phyloP scores from a whole-genome alignment of 257 asterid genomes.

The Ligustrum vulgare region DNA sequence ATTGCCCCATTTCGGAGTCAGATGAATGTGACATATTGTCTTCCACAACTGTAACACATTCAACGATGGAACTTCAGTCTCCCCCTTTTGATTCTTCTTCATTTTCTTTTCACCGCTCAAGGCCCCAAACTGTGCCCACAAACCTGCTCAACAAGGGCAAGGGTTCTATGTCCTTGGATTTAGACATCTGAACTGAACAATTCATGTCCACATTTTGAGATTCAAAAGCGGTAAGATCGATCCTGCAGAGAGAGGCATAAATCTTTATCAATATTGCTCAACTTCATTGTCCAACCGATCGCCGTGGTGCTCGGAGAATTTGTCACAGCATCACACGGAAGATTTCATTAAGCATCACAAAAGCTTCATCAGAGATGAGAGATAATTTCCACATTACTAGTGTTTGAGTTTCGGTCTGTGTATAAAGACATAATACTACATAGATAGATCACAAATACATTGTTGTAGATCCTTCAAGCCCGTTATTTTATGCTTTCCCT shows the following conservation, averaged over 20 bases:
- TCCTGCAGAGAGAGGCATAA: neutral
- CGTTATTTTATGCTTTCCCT: slow-evolving; percentile 42
- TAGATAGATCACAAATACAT: slow-evolving; percentile 35
- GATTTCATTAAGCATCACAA: slow-evolving; percentile 3
- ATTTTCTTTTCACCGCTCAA: slow-evolving; percentile 28
- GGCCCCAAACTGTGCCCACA: slow-evolving; percentile 21
- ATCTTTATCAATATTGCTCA: neutral
- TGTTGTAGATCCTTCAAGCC: slow-evolving; percentile 14
- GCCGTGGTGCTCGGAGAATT: neutral
- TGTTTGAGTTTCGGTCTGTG: slow-evolving; percentile 29
- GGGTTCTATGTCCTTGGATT: slow-evolving; percentile 72
- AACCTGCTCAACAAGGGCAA: slow-evolving; percentile 46
- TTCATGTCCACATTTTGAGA: slow-evolving; percentile 1
- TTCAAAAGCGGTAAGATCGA: neutral
- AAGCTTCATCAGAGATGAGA: neutral
- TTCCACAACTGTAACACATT: slow-evolving; percentile 29
- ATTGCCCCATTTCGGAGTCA: slow-evolving; percentile 60
- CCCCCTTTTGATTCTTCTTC: slow-evolving; percentile 8
- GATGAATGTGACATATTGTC: slow-evolving; percentile 51
- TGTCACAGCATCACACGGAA: neutral
- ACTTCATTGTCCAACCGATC: neutral
- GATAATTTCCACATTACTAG: neutral
- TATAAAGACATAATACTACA: slow-evolving; percentile 37
- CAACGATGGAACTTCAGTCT: slow-evolving; percentile 14
- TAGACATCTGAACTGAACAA: slow-evolving; percentile 48